These are phyloP conservation scores for Puccinia polysora DNA, from an alignment of 1,284 basidiomycete species.

Conservation along the genomic window DNA sequence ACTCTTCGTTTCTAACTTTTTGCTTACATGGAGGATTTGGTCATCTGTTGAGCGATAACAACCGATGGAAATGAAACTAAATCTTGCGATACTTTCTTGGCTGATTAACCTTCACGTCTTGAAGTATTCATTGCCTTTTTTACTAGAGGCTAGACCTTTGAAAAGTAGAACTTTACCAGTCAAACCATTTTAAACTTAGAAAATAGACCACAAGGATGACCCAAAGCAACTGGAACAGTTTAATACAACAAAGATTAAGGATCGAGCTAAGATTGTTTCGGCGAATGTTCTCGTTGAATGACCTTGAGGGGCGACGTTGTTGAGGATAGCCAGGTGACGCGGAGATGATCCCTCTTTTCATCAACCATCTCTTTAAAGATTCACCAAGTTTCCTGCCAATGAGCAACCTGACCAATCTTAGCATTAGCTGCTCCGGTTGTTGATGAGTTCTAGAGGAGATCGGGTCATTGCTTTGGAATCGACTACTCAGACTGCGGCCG, in stretches of 20 bases:
- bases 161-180: too few species aligned
- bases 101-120: too few species aligned
- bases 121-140: too few species aligned
- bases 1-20: too few species aligned
- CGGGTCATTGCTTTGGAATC: not conserved
- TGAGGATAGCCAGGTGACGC: not conserved
- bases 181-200: not conserved
- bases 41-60: too few species aligned
- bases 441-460: not conserved
- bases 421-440: not conserved
- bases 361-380: not conserved
- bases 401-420: not conserved
- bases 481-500: slow-evolving; percentile 12
- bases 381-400: not conserved
- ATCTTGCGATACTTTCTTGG: too few species aligned
- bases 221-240: not conserved
- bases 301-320: not conserved
- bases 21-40: too few species aligned
- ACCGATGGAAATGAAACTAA: too few species aligned
- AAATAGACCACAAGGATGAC: not conserved
- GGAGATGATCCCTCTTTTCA: not conserved
- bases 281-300: not conserved
- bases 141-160: too few species aligned
- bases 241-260: not conserved
- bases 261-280: not conserved